Percentiles rank a stretch among this genome's conserved stretches.
These are phyloP conservation scores for Fusarium sp. DNA, from an alignment of 2,329 filamentous ascomycete species.

Conservation along the genomic window DNA sequence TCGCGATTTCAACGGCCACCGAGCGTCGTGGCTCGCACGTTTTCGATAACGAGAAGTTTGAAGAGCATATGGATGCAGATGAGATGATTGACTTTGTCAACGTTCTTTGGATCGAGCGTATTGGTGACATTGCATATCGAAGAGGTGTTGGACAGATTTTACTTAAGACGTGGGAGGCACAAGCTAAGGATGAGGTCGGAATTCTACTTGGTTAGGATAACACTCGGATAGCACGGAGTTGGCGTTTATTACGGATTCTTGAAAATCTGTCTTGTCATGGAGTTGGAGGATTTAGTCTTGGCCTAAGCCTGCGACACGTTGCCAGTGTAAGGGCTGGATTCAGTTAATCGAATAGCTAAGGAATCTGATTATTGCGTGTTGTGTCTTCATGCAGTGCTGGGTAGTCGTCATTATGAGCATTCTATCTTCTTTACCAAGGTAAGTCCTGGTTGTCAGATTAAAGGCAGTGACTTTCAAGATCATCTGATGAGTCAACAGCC, in stretches of 20 bases:
- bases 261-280: constrained; percentile 18
- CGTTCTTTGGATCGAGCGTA: constrained; percentile 59
- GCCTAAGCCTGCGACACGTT: not conserved
- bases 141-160: constrained; percentile 57
- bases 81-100: constrained; percentile 59
- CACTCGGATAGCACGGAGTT: constrained; percentile 31
- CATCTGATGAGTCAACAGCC: too few species aligned
- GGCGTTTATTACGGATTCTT: constrained; percentile 10
- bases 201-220: constrained; percentile 53
- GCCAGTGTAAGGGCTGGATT: not conserved
- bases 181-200: constrained; percentile 54
- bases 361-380: too few species aligned
- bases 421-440: too few species aligned
- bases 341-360: not conserved
- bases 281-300: constrained; percentile 7
- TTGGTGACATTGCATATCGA: constrained; percentile 55
- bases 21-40: constrained; percentile 56
- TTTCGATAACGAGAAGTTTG: constrained; percentile 53
- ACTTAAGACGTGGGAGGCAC: constrained; percentile 54
- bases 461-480: too few species aligned
- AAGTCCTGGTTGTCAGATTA: too few species aligned
- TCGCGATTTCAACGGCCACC: constrained; percentile 55
- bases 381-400: too few species aligned
- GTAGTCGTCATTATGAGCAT: too few species aligned
- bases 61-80: constrained; percentile 55